phyloP scores from a whole-genome alignment of 2,329 filamentous ascomycete genomes.

The Pyrenochaeta sp. region DNA sequence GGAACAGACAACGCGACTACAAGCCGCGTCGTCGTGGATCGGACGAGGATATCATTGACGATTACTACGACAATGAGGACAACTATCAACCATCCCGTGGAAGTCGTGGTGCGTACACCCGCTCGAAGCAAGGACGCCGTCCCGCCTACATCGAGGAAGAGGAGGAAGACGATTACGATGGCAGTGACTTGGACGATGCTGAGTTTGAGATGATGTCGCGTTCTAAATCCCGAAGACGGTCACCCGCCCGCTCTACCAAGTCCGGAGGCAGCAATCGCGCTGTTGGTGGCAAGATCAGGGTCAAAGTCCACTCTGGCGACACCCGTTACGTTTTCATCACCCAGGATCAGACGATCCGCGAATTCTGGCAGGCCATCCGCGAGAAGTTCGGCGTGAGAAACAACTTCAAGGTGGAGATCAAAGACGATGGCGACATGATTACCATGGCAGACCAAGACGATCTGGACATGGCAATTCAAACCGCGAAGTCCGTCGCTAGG shows the following conservation, averaged over 20 bases:
- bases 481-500: conserved; percentile 71
- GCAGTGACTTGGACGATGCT: conserved; percentile 75
- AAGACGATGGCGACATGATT: conserved; percentile 94
- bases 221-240: conserved; percentile 46
- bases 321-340: conserved; percentile 91
- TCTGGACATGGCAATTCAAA: conserved; percentile 82
- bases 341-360: conserved; percentile 73
- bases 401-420: conserved; percentile 87
- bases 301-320: conserved; percentile 89
- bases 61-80: conserved; percentile 69
- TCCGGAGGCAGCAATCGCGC: conserved; percentile 59
- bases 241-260: conserved; percentile 51
- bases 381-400: conserved; percentile 84
- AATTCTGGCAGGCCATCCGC: conserved; percentile 79
- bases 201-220: conserved; percentile 80
- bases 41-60: conserved; percentile 60
- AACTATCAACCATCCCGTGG: conserved; percentile 61
- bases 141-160: conserved; percentile 81
- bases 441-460: conserved; percentile 97
- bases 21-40: conserved; percentile 44
- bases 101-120: conserved; percentile 36
- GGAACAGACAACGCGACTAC: conserved; percentile 35
- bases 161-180: conserved; percentile 74
- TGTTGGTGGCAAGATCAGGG: conserved; percentile 73
- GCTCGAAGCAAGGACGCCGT: conserved; percentile 46